Evolutionary conservation across 352 stramenopile species (phyloP).

Genomic region (Globisporangium viniferum): DNA sequence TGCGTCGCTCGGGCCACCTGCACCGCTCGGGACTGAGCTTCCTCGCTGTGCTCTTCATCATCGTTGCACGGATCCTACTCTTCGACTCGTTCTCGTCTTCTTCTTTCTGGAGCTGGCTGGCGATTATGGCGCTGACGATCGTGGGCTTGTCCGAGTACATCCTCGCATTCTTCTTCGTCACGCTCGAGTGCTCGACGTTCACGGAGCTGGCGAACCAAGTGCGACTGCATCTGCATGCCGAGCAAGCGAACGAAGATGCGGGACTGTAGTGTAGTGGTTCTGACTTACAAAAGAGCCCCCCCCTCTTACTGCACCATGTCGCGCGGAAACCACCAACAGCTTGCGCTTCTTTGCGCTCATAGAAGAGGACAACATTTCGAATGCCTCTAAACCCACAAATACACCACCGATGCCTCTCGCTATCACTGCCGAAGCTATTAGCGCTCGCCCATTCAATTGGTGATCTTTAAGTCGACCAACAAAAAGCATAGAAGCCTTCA

Average conservation of each 20-base stretch:
- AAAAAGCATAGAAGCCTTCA: too few relatives aligned
- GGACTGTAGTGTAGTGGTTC: background rate
- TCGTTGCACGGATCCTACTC: constrained; percentile 27
- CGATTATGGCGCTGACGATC: constrained; percentile 35
- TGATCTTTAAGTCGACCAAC: too few relatives aligned
- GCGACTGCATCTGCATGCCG: constrained; percentile 50
- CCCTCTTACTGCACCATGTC: background rate
- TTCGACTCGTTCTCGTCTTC: constrained; percentile 20
- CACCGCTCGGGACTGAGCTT: constrained; percentile 28
- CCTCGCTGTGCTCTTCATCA: constrained; percentile 6
- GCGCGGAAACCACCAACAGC: background rate
- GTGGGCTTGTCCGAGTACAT: constrained; percentile 58
- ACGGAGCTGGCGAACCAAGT: constrained; percentile 71
- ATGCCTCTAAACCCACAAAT: background rate
- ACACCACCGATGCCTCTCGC: background rate
- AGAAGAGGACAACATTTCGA: background rate
- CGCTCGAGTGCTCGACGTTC: constrained; percentile 79
- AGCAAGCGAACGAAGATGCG: constrained; percentile 13
- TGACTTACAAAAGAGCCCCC: background rate
- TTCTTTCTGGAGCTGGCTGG: constrained; percentile 23
- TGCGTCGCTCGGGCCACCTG: constrained; percentile 35
- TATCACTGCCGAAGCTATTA: background rate
- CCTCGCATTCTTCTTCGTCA: constrained; percentile 76
- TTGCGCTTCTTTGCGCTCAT: background rate
- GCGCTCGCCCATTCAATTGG: too few relatives aligned